phyloP scores from a whole-genome alignment of 1,139 yeast species.

The Saccharomyces uvarum region DNA sequence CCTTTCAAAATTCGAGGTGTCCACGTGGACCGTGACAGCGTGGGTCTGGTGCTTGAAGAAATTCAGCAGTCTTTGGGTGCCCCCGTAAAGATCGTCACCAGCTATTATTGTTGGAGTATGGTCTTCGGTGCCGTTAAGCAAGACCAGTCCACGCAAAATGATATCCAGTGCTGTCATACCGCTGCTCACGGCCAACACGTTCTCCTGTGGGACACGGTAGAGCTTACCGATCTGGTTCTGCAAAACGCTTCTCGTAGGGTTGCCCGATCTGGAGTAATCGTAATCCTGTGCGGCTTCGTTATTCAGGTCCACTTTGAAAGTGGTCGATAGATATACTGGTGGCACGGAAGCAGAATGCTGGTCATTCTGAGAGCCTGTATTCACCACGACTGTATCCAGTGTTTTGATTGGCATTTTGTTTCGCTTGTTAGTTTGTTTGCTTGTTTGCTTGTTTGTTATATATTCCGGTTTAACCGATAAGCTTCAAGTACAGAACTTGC shows the following conservation, averaged over 20 bases:
- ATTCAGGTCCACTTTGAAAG: constrained; percentile 69
- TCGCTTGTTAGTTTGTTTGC: background rate
- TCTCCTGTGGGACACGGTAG: constrained; percentile 52
- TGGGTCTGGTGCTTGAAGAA: constrained; percentile 63
- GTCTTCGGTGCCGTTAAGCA: constrained; percentile 32
- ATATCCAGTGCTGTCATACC: constrained; percentile 94
- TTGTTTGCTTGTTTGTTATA: background rate
- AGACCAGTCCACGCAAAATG: constrained; percentile 62
- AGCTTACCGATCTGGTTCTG: constrained; percentile 71
- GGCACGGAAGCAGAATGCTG: constrained; percentile 76
- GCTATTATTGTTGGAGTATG: constrained; percentile 46
- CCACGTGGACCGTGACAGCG: constrained; percentile 65
- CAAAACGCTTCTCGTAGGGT: constrained; percentile 78
- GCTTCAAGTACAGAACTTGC: background rate
- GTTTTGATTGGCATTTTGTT: background rate
- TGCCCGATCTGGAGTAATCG: constrained; percentile 91
- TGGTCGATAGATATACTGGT: constrained; percentile 87
- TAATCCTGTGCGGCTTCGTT: constrained; percentile 63
- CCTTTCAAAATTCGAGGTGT: constrained; percentile 60
- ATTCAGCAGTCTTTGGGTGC: constrained; percentile 77
- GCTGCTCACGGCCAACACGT: constrained; percentile 73
- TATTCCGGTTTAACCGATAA: background rate
- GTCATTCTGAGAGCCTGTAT: constrained; percentile 39
- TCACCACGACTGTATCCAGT: constrained; percentile 50
- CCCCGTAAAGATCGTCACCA: constrained; percentile 90